phyloP scores from a whole-genome alignment of 1,139 yeast genomes.

The Ogataea hybrid region DNA sequence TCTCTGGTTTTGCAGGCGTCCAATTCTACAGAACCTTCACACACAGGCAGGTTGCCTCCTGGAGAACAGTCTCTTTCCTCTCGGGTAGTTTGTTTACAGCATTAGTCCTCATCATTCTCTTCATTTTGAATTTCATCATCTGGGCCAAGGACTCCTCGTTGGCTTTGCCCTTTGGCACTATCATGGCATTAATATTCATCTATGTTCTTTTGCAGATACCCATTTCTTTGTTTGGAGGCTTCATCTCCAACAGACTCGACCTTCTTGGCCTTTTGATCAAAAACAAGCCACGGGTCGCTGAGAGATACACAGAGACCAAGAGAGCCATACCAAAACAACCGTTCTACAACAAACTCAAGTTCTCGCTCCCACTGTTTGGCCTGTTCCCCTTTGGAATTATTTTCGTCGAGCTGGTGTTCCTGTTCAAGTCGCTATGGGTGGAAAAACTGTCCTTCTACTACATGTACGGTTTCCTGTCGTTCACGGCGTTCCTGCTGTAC shows the following conservation, averaged over 20 bases:
- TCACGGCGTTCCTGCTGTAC: constrained; percentile 57
- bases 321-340: constrained; percentile 40
- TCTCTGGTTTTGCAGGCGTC: constrained; percentile 71
- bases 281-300: constrained; percentile 17
- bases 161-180: constrained; percentile 75
- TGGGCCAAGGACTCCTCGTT: constrained; percentile 78
- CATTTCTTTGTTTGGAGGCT: constrained; percentile 70
- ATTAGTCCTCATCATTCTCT: constrained; percentile 48
- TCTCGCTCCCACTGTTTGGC: constrained; percentile 49
- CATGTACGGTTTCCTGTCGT: constrained; percentile 73
- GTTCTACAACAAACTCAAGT: constrained; percentile 32
- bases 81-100: constrained; percentile 67
- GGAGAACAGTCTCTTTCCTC: constrained; percentile 40
- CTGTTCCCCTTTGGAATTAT: constrained; percentile 77
- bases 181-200: constrained; percentile 53
- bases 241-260: constrained; percentile 45
- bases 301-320: constrained; percentile 30
- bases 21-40: constrained; percentile 55
- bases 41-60: constrained; percentile 31
- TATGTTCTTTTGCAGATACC: constrained; percentile 72
- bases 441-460: constrained; percentile 77
- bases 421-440: constrained; percentile 76
- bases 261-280: constrained; percentile 15
- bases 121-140: constrained; percentile 62
- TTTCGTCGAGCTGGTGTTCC: constrained; percentile 71